Conservation (phyloP, 2,329 filamentous ascomycete genomes). For the Pseudomassariella vexata region DNA sequence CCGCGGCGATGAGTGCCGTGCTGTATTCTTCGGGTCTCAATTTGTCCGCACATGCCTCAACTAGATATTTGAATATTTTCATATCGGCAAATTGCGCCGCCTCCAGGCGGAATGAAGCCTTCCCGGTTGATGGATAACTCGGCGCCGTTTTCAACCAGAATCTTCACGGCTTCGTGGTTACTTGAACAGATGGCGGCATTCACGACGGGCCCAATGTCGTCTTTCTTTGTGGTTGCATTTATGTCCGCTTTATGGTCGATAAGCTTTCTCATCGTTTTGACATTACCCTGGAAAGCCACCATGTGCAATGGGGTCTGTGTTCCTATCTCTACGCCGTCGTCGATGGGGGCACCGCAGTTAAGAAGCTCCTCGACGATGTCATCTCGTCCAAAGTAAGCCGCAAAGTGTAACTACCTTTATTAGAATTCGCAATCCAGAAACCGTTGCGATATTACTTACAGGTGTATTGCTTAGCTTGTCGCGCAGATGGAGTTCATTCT, state of each 20-base stretch:
- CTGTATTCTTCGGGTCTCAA: slow-evolving; percentile 31
- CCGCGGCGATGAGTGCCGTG: slow-evolving; percentile 32
- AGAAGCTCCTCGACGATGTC: slow-evolving; percentile 31
- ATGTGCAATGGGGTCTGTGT: slow-evolving; percentile 31
- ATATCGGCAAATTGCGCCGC: slow-evolving; percentile 31
- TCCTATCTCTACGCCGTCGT: slow-evolving; percentile 26
- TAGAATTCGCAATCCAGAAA: too few species aligned
- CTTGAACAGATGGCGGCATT: slow-evolving; percentile 36
- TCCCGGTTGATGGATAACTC: slow-evolving; percentile 25
- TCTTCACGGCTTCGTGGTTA: slow-evolving; percentile 31
- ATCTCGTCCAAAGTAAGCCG: slow-evolving; percentile 22
- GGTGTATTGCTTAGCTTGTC: slow-evolving; percentile 27
- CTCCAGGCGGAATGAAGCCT: slow-evolving; percentile 23
- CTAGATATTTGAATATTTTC: slow-evolving; percentile 34
- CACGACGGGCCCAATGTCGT: slow-evolving; percentile 26
- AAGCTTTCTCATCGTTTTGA: slow-evolving; percentile 33
- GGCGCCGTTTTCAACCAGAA: slow-evolving; percentile 31
- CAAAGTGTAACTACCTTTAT: slow-evolving; percentile 30
- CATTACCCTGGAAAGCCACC: slow-evolving; percentile 31
- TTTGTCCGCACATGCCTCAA: slow-evolving; percentile 31
- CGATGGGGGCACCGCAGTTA: slow-evolving; percentile 23
- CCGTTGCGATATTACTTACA: too few species aligned
- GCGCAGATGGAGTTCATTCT: slow-evolving; percentile 24
- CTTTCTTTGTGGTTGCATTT: slow-evolving; percentile 25
- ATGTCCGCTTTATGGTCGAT: slow-evolving; percentile 29